Evolutionary conservation across 768 basidiomycete genomes (phyloP), one percentile per base, ranked within the genome.

Genomic region (Phaffia australis): DNA sequence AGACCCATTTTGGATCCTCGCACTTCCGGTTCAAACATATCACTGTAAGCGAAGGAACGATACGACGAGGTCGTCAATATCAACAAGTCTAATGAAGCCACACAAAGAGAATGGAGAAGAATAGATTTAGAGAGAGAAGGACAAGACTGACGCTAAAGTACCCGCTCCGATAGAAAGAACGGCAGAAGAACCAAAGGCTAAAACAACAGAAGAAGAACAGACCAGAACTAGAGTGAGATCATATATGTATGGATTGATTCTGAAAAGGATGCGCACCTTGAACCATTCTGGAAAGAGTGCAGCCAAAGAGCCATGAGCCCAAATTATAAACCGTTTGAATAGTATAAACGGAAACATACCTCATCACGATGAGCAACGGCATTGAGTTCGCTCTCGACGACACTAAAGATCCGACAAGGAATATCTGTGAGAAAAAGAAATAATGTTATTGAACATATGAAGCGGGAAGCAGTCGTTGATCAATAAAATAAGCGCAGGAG

Each of bases 1-100:
- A 88, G 78, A 0, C 89, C 89, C 82, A 90, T 85, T 80, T 77
- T 86, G 23, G 81, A 83, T 5, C 89, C 89, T 60, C 88, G 80
- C 73, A 88, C 85, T 15, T 80, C 78, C 0, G 85, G 82, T 29
- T 88, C 87, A 70, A 83, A 89, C 3, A 89, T 84, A 73, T 89
- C 87, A 70, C 72, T 74, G 11, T 16, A 50, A 30, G 35, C 54
- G 47, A 46, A 21, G 25, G 62, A 32, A 29, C 48, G 8, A 57
- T 29, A 29, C 27, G 16, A 25, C 56, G 18, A 57, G 32, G 27
- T 3, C 15, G 18, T 29, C 19, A 57, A 19, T 14, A 2, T 29
- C 19, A 57, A 29, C 27, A 25, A 8, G 8, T n/a, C 16, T 6
- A 5, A 18, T n/a, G 30, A n/a, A 27, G 29, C 23, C 2, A 30